Conservation (phyloP, 192 early-diverging fungal genomes). For the Entomortierella lignicola region DNA sequence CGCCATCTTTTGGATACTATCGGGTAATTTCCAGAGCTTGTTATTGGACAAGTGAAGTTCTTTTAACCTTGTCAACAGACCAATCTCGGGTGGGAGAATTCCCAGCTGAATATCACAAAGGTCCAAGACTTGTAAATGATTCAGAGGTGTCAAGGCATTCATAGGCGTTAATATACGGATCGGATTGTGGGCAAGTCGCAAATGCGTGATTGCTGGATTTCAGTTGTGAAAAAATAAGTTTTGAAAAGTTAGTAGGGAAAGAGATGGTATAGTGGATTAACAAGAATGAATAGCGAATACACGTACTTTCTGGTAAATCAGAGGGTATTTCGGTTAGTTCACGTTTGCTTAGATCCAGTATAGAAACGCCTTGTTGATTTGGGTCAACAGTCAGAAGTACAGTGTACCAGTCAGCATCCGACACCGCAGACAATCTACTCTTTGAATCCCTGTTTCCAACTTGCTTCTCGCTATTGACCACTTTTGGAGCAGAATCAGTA, state of each 20-base stretch:
- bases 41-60: constrained; percentile 51
- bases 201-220: constrained; percentile 38
- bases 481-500: constrained; percentile 15
- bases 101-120: constrained; percentile 54
- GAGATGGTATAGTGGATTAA: neutral
- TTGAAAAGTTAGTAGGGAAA: neutral
- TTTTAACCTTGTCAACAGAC: constrained; percentile 37
- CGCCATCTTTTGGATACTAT: constrained; percentile 40
- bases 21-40: constrained; percentile 47
- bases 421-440: constrained; percentile 30
- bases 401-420: constrained; percentile 38
- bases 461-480: neutral
- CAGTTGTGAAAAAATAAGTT: neutral
- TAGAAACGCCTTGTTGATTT: constrained; percentile 35
- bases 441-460: neutral
- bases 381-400: constrained; percentile 8
- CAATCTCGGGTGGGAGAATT: constrained; percentile 48
- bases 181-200: constrained; percentile 43
- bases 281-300: neutral
- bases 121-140: constrained; percentile 49
- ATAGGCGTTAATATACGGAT: constrained; percentile 31
- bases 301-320: constrained; percentile 26
- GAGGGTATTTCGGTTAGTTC: constrained; percentile 37
- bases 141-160: constrained; percentile 22
- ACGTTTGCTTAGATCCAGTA: constrained; percentile 44